These are phyloP conservation scores for Tulasnella sp. DNA, from an alignment of 768 basidiomycete species.

Conservation along the genomic window DNA sequence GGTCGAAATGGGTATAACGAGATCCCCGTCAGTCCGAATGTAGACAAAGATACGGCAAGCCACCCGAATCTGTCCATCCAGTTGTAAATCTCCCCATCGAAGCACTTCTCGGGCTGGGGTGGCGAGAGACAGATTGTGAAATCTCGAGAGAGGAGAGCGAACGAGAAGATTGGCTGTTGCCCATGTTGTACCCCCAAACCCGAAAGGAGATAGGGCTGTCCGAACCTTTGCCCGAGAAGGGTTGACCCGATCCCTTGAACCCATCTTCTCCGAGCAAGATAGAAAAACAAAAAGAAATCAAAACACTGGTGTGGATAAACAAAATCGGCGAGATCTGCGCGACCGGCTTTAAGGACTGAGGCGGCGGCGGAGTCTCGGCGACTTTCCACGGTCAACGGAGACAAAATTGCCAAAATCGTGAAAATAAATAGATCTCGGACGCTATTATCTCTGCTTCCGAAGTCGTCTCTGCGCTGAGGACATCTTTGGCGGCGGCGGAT, in stretches of 20 bases:
- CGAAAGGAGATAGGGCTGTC: neutral
- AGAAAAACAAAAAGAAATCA: neutral
- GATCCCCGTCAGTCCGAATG: neutral
- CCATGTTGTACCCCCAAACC: neutral
- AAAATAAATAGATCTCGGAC: neutral
- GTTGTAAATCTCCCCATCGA: neutral
- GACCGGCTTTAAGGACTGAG: neutral
- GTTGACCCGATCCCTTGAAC: neutral
- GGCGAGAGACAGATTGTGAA: neutral
- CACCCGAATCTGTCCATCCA: neutral
- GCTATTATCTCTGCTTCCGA: neutral
- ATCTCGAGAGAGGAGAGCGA: neutral
- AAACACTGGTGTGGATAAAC: neutral
- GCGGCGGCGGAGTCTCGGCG: neutral
- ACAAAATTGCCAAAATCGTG: neutral
- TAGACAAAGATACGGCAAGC: neutral
- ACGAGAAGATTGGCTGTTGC: neutral
- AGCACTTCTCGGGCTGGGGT: neutral
- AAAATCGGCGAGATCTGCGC: neutral
- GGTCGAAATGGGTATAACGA: neutral
- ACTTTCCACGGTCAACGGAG: neutral
- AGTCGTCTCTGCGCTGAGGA: neutral
- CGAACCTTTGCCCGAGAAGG: neutral
- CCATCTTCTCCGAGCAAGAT: neutral
- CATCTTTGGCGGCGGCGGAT: neutral